Conservation (phyloP, 129 eudicot species). For the Kitagawia praeruptora region DNA sequence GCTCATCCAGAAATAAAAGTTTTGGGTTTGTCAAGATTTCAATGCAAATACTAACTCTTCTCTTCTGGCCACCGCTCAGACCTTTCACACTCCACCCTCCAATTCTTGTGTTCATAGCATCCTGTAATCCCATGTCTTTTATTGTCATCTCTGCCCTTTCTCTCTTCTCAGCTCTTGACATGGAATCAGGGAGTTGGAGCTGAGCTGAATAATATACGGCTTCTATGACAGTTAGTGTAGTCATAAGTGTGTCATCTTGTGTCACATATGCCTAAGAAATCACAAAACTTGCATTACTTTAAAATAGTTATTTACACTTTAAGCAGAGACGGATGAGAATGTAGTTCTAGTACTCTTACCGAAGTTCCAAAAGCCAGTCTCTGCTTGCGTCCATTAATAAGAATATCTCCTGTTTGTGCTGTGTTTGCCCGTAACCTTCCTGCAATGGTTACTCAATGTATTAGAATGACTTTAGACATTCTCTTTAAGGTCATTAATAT, state of each 20-base stretch:
- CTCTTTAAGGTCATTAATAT: not conserved
- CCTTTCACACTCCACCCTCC: constrained; percentile 13
- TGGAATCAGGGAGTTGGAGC: constrained; percentile 10
- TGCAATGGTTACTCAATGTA: not conserved
- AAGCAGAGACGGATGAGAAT: not conserved
- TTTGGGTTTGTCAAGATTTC: constrained; percentile 9
- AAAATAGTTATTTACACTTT: not conserved
- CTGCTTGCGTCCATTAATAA: not conserved
- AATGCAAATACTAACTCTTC: constrained; percentile 15
- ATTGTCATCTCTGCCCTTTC: constrained; percentile 10
- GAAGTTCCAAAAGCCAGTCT: constrained; percentile 4
- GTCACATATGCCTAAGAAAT: constrained; percentile 10
- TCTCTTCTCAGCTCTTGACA: constrained; percentile 11
- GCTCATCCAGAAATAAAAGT: constrained; percentile 7
- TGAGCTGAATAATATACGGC: constrained; percentile 6
- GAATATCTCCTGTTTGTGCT: constrained; percentile 5
- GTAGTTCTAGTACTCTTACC: not conserved
- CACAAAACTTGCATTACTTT: not conserved
- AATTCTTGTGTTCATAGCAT: constrained; percentile 8
- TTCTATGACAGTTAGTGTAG: not conserved
- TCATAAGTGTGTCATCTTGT: constrained; percentile 9
- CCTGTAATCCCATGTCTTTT: constrained; percentile 5
- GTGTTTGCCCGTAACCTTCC: constrained; percentile 1
- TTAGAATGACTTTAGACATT: not conserved
- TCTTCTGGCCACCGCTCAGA: constrained; percentile 5